Percentiles rank a stretch among this genome's conserved stretches.
Evolutionary conservation across 768 basidiomycete species (phyloP).

Genomic region (Termitomyces heimii): DNA sequence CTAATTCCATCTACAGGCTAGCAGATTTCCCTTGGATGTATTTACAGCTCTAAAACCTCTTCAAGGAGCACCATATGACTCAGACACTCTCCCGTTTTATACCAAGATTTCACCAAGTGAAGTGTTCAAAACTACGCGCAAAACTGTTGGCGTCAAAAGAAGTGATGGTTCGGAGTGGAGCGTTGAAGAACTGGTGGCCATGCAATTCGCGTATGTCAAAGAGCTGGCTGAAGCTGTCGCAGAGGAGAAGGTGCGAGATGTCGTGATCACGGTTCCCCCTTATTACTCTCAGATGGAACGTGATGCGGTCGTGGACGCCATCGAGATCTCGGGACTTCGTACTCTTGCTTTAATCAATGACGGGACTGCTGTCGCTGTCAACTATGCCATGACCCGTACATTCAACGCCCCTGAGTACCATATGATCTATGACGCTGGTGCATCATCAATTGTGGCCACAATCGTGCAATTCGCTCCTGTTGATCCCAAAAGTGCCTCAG

Average conservation of each 20-base stretch:
- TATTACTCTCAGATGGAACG: slow-evolving; percentile 90
- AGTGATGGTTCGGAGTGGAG: slow-evolving; percentile 68
- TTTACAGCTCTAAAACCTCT: slow-evolving; percentile 84
- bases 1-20: slow-evolving; percentile 51
- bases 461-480: slow-evolving; percentile 61
- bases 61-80: slow-evolving; percentile 62
- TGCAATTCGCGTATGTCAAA: slow-evolving; percentile 90
- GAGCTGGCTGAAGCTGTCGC: slow-evolving; percentile 75
- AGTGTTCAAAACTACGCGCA: slow-evolving; percentile 47
- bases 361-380: slow-evolving; percentile 91
- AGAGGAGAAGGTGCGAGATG: slow-evolving; percentile 75
- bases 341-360: slow-evolving; percentile 87
- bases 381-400: slow-evolving; percentile 94
- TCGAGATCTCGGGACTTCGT: slow-evolving; percentile 84
- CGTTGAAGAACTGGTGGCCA: slow-evolving; percentile 87
- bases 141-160: slow-evolving; percentile 54
- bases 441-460: slow-evolving; percentile 74
- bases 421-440: slow-evolving; percentile 92
- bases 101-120: slow-evolving; percentile 50
- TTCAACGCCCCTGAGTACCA: slow-evolving; percentile 82
- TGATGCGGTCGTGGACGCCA: slow-evolving; percentile 86
- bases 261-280: slow-evolving; percentile 85
- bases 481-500: slow-evolving; percentile 44
- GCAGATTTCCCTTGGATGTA: slow-evolving; percentile 84
- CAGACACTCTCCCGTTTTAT: slow-evolving; percentile 54